Evolutionary conservation across 192 early-diverging fungal genomes (phyloP).

Genomic region (Coemansia sp.): DNA sequence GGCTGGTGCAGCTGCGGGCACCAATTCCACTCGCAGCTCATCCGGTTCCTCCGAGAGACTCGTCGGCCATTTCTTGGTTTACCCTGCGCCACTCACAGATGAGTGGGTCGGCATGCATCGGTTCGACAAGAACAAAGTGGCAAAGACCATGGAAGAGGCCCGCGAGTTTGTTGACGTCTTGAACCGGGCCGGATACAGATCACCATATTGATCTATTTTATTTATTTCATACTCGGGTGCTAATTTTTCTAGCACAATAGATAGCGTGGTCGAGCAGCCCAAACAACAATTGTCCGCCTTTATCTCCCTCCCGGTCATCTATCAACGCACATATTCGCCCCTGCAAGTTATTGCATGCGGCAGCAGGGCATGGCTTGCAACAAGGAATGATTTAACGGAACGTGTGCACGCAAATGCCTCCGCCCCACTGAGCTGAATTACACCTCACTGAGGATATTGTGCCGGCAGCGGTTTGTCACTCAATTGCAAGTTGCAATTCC

Average conservation of each 20-base stretch:
- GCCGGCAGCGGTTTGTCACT: neutral
- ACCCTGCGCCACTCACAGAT: slow-evolving; percentile 41
- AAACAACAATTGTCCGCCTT: neutral
- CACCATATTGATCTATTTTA: slow-evolving; percentile 30
- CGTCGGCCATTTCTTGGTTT: slow-evolving; percentile 25
- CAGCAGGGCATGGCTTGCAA: slow-evolving; percentile 3
- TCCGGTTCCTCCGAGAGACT: slow-evolving; percentile 1
- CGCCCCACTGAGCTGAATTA: neutral
- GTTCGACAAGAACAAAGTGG: slow-evolving; percentile 33
- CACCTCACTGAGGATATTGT: neutral
- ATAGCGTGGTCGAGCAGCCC: neutral
- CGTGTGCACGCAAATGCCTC: neutral
- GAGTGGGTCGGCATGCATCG: slow-evolving; percentile 54
- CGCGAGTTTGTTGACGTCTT: slow-evolving; percentile 49
- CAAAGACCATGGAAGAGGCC: slow-evolving; percentile 35
- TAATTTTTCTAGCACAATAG: neutral
- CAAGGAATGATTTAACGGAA: neutral
- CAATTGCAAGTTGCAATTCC: neutral
- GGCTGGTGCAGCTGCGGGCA: neutral
- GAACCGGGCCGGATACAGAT: slow-evolving; percentile 46
- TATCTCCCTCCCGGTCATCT: neutral
- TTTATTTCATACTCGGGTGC: neutral
- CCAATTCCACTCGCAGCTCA: slow-evolving; percentile 16
- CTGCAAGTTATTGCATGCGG: slow-evolving; percentile 1
- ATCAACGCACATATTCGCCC: slow-evolving; percentile 4